These are phyloP conservation scores for Peronospora destructor DNA, from an alignment of 352 stramenopile species.

Conservation along the genomic window DNA sequence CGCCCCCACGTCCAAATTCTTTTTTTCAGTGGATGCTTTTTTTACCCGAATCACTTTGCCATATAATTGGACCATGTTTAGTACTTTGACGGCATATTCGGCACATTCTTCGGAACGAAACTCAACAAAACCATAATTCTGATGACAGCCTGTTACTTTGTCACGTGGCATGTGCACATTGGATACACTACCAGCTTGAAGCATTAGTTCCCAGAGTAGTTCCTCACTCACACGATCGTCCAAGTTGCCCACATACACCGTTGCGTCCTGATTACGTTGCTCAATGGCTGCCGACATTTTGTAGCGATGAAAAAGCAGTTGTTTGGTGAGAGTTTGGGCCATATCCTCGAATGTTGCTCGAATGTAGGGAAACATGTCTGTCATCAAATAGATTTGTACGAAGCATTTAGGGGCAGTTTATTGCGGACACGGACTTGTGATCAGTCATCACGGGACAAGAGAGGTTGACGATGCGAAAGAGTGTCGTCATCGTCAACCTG, in stretches of 20 bases:
- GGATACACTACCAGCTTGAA: slow-evolving; percentile 91
- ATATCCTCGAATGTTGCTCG: too few relatives aligned
- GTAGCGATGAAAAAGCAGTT: neutral
- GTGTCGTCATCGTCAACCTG: too few relatives aligned
- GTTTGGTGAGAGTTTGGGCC: too few relatives aligned
- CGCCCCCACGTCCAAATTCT: slow-evolving; percentile 95
- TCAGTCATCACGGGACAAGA: too few relatives aligned
- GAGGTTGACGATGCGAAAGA: too few relatives aligned
- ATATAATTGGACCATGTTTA: slow-evolving; percentile 99
- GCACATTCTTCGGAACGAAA: slow-evolving; percentile 95
- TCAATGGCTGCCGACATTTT: slow-evolving; percentile 83
- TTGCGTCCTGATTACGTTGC: slow-evolving; percentile 93
- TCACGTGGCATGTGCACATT: slow-evolving; percentile 99
- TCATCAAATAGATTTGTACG: too few relatives aligned
- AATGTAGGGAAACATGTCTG: too few relatives aligned
- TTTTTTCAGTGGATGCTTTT: slow-evolving; percentile 94
- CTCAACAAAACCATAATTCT: slow-evolving; percentile 99
- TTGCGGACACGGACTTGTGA: too few relatives aligned
- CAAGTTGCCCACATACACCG: slow-evolving; percentile 97
- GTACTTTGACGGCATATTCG: slow-evolving; percentile 97
- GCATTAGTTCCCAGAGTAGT: slow-evolving; percentile 95
- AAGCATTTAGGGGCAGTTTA: too few relatives aligned
- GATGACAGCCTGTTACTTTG: slow-evolving; percentile 92
- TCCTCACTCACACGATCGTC: slow-evolving; percentile 94
- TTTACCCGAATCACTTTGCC: slow-evolving; percentile 93